Evolutionary conservation across 2,329 filamentous ascomycete species (phyloP).

Genomic region (Thyridium curvatum): DNA sequence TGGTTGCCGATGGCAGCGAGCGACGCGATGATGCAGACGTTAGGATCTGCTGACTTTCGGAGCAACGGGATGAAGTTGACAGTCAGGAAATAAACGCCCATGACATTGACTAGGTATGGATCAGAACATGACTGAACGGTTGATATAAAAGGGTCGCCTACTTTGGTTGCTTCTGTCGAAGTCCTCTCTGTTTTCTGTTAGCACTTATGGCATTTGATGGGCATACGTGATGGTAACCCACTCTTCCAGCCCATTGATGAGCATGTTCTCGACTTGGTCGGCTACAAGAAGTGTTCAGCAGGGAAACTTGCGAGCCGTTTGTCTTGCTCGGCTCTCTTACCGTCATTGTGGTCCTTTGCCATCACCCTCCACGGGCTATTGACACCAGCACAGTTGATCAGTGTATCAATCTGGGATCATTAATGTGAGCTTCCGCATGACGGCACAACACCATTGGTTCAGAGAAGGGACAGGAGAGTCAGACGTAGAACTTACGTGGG

Average conservation of each 20-base stretch:
- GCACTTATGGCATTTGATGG: neutral
- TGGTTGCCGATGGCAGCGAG: constrained; percentile 15
- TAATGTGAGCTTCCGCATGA: too few relatives aligned
- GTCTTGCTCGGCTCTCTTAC: constrained; percentile 1
- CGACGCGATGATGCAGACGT: constrained; percentile 17
- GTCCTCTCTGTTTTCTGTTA: constrained; percentile 3
- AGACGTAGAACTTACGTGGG: constrained; percentile 9
- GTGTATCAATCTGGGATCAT: constrained; percentile 17
- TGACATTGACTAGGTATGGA: constrained; percentile 15
- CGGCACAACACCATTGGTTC: neutral
- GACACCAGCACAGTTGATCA: constrained; percentile 19
- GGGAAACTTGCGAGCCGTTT: too few relatives aligned
- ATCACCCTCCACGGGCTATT: constrained; percentile 12
- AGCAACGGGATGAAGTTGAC: constrained; percentile 17
- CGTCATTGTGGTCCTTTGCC: constrained; percentile 10
- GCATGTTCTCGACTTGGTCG: constrained; percentile 11
- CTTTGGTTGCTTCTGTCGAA: constrained; percentile 4
- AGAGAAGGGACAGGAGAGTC: neutral
- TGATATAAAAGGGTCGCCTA: neutral
- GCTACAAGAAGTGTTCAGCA: constrained; percentile 1
- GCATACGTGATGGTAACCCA: constrained; percentile 2
- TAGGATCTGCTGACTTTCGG: constrained; percentile 15
- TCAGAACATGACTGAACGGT: neutral
- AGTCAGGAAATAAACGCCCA: constrained; percentile 18
- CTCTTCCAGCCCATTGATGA: constrained; percentile 12